A percentile compares a stretch with the other conserved stretches of the same genome.
phyloP scores from a whole-genome alignment of 179 eudicot genomes.

The Corrigiola litoralis region DNA sequence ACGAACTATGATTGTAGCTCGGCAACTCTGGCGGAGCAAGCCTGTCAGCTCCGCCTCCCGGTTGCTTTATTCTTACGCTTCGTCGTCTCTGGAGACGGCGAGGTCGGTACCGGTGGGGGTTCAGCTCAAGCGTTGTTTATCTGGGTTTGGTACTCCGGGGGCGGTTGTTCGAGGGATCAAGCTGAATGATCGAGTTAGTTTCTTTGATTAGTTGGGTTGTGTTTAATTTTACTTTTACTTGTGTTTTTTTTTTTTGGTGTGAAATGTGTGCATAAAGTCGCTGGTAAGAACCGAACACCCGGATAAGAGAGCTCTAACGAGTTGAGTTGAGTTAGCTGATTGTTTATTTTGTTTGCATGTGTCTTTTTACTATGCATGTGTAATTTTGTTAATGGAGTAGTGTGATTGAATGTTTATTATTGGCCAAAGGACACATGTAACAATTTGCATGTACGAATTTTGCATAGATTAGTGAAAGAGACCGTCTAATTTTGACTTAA shows the following conservation, averaged over 20 bases:
- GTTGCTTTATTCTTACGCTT: slow-evolving; percentile 2
- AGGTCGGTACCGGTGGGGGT: not conserved
- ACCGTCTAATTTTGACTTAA: too few species aligned
- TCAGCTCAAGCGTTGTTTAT: not conserved
- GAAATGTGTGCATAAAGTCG: too few species aligned
- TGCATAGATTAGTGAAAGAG: too few species aligned
- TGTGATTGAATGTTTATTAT: too few species aligned
- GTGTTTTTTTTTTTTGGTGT: not conserved
- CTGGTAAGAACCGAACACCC: too few species aligned
- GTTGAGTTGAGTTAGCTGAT: too few species aligned
- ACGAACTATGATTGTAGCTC: slow-evolving; percentile 12
- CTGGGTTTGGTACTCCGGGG: slow-evolving; percentile 10
- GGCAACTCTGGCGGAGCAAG: slow-evolving; percentile 22
- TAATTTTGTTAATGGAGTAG: too few species aligned
- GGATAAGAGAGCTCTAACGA: too few species aligned
- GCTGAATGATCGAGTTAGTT: slow-evolving; percentile 14
- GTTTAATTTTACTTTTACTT: not conserved
- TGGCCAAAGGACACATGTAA: too few species aligned
- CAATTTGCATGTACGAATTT: too few species aligned
- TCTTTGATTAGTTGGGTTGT: not conserved
- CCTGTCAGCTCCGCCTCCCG: not conserved
- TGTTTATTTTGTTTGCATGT: too few species aligned
- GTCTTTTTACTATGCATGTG: too few species aligned
- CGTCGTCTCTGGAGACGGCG: not conserved
- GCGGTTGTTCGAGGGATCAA: not conserved